Evolutionary conservation across 2,329 filamentous ascomycete genomes (phyloP), one percentile per base, ranked within the genome.

Genomic region (Amphichorda felina): DNA sequence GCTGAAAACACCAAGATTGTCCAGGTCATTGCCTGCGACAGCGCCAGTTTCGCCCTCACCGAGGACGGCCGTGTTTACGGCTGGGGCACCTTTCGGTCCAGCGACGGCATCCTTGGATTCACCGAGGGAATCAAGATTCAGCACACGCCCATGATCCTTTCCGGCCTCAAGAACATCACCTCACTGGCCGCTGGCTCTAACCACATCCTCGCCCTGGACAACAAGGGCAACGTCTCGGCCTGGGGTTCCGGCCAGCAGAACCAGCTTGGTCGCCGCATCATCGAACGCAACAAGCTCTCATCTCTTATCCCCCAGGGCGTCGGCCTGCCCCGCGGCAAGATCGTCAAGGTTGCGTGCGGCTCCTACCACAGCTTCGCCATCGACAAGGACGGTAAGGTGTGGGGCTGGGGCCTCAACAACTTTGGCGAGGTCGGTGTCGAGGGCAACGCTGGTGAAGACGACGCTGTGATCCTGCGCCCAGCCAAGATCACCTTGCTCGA

Each of bases 351-450:
- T 33, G 71, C 70, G 14, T 77, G 74, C 43, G 86, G 86, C 30
- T 74, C 79, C 11, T 89, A 88, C 58, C 84, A 94, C 63, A 82
- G 78, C 46, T 89, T 94, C 46, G 84, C 84, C 14, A 66, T 94
- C 32, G 75, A 81, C 56, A 69, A 72, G 38, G 70, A 73, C 11
- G 82, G 78, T 27, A 68, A 72, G 21, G 79, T 89, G 22, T 91
- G 77, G 58, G 73, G 78, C 0, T 94, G 86, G 85, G 86, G 87
- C 17, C 64, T 89, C 21, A 94, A 94, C 68, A 87, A 82, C 59
- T 93, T 83, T 56, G 82, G 80, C 42, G 80, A 94, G 61, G 83
- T 82, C 13, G 85, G 63, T 4, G 74, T 82, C 35, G 64, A 65
- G 34, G 64, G 70, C 35, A 70, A 82, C 39, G 63, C 60, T 25